phyloP scores from a whole-genome alignment of 345 rosid genomes.

The Murraya koenigii region DNA sequence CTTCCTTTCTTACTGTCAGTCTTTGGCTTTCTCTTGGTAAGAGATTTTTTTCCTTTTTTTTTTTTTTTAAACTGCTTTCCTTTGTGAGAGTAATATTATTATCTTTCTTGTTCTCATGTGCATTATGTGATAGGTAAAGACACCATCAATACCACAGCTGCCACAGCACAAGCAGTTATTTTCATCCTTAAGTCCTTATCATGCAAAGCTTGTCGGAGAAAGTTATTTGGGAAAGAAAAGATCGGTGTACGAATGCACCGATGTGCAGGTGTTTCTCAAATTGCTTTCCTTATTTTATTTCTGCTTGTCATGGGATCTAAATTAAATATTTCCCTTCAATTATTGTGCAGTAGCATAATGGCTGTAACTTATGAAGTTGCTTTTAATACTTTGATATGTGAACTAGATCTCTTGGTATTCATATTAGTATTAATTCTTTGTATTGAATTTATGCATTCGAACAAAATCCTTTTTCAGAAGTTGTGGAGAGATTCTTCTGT shows the following conservation, averaged over 20 bases:
- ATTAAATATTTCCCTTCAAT: neutral
- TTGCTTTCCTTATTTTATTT: neutral
- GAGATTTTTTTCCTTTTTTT: too few species aligned
- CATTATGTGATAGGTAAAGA: conserved; percentile 52
- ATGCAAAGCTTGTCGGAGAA: conserved; percentile 89
- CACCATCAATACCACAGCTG: conserved; percentile 72
- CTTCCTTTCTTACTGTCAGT: neutral
- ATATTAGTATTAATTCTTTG: neutral
- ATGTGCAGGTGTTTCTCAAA: conserved; percentile 61
- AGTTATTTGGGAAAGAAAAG: conserved; percentile 85
- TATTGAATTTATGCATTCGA: neutral
- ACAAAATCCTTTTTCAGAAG: neutral
- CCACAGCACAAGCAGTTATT: conserved; percentile 75
- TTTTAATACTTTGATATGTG: neutral
- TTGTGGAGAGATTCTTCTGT: neutral
- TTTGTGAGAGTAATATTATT: neutral
- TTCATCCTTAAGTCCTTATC: conserved; percentile 65
- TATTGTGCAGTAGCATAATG: neutral
- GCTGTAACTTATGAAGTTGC: neutral
- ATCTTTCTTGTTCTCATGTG: conserved; percentile 1
- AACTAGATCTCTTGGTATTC: neutral
- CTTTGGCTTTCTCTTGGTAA: neutral
- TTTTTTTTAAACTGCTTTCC: neutral
- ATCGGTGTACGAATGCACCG: conserved; percentile 81
- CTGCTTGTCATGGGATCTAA: neutral